Evolutionary conservation across 225 moss, liverwort and hornwort species (phyloP), one percentile per base, ranked within the genome.

Genomic region (Climacium dendroides): DNA sequence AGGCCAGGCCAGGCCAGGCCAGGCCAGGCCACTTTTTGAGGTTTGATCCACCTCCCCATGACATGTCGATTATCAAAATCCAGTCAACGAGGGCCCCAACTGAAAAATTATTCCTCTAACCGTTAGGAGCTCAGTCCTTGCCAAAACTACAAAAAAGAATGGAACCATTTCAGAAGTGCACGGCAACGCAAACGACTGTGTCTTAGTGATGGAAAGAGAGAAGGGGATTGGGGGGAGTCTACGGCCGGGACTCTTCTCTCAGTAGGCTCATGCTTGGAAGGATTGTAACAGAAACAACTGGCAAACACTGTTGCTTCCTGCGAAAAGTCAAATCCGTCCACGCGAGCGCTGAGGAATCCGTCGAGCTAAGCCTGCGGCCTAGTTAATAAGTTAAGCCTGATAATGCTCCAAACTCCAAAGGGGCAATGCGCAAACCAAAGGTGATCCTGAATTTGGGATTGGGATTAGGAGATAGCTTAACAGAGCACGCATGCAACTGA

Each of bases 271-370:
- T 30, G 59, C 37, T 57, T 7, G 10, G 26, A n/a, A 43, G 12
- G 45, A 41, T 65, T 32, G 67, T 83, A 86, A 74, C 79, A 66
- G 86, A 74, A 74, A 79, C 91, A 89, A 86, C 91, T 90, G 90
- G 90, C 88, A 72, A 75, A 34, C 72, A 75, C 71, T 78, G 79
- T 47, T 79, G n/a, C 37, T 74, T 1, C 29, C 11, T 63, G 48
- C 0, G 85, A 88, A 85, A 88, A 58, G 77, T 82, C 85, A 82
- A 88, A 73, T 45, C 67, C n/a, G n/a, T n/a, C n/a, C 45, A 41
- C 52, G 11, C 16, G 65, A 79, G 59, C 48, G 32, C 43, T 70
- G 60, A 81, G 15, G 50, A 50, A 50, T 50, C 50, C 3, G 85
- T 76, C 67, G 87, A 81, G 75, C 66, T 53, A 22, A 34, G 67